Conservation (phyloP, 2,329 filamentous ascomycete genomes). For the Erysiphe neolycopersici region DNA sequence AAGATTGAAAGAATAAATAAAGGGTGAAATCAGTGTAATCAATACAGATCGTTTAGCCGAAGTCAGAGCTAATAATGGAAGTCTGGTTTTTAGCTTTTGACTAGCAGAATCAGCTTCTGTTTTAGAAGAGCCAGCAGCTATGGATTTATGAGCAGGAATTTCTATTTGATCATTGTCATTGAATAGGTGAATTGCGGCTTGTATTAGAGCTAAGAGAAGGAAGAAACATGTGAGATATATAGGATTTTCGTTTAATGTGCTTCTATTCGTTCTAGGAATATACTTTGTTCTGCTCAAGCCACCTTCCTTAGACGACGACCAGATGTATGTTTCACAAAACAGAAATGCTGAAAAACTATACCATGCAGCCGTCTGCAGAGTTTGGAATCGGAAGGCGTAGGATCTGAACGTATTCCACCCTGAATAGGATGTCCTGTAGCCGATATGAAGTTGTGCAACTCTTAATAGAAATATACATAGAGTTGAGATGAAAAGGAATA, state of each 20-base stretch:
- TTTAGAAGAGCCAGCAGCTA: constrained; percentile 11
- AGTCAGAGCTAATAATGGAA: constrained; percentile 14
- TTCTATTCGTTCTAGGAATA: constrained; percentile 40
- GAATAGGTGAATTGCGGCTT: constrained; percentile 43
- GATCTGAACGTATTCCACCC: constrained; percentile 35
- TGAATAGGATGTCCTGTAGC: constrained; percentile 42
- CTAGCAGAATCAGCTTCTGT: constrained; percentile 15
- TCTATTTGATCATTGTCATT: constrained; percentile 39
- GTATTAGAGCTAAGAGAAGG: constrained; percentile 37
- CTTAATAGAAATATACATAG: constrained; percentile 63
- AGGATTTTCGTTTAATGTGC: constrained; percentile 61
- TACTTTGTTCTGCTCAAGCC: constrained; percentile 50
- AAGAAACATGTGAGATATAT: constrained; percentile 55
- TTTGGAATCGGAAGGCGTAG: constrained; percentile 25
- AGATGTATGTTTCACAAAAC: constrained; percentile 61
- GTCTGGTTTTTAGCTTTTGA: constrained; percentile 14
- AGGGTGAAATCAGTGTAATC: constrained; percentile 17
- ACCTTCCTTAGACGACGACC: constrained; percentile 30
- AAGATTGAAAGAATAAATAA: constrained; percentile 19
- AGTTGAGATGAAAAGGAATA: constrained; percentile 49
- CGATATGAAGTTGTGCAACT: constrained; percentile 58
- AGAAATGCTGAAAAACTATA: constrained; percentile 55
- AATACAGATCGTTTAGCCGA: constrained; percentile 13
- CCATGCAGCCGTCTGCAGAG: constrained; percentile 44
- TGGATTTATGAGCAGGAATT: constrained; percentile 17